phyloP scores from a whole-genome alignment of 306 rosid species.

The Acacia confusa region DNA sequence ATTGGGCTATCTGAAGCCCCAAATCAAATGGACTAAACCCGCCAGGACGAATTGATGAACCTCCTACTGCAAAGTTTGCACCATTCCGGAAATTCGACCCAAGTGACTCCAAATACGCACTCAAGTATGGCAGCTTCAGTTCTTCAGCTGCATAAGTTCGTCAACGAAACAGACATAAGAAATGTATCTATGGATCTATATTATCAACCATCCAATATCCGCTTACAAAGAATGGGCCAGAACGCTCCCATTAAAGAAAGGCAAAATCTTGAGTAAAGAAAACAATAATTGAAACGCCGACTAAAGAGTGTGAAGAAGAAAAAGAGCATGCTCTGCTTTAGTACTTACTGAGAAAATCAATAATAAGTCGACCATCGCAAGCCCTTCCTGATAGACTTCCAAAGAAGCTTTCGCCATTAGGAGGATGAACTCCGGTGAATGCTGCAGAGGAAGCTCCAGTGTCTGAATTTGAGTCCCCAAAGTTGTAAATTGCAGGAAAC shows the following conservation, averaged over 20 bases:
- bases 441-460: conserved; percentile 76
- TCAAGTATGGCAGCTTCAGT: conserved; percentile 69
- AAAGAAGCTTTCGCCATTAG: conserved; percentile 82
- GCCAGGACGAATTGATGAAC: conserved; percentile 67
- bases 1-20: conserved; percentile 72
- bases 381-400: conserved; percentile 70
- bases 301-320: not conserved
- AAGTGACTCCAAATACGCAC: conserved; percentile 79
- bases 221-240: not conserved
- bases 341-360: conserved; percentile 65
- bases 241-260: not conserved
- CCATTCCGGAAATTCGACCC: conserved; percentile 81
- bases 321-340: conserved; percentile 7
- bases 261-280: not conserved
- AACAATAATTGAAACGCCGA: not conserved
- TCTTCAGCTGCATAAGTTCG: conserved; percentile 65
- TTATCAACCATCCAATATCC: not conserved
- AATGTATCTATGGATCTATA: not conserved
- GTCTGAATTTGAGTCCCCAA: conserved; percentile 97
- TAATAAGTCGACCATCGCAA: conserved; percentile 80
- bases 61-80: conserved; percentile 80
- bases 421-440: conserved; percentile 44
- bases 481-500: conserved; percentile 79
- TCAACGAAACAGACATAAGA: not conserved
- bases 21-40: conserved; percentile 83